Evolutionary conservation across 75 land plant genomes (phyloP), one percentile per base, ranked within the genome.

Genomic region (Picea sitchensis): DNA sequence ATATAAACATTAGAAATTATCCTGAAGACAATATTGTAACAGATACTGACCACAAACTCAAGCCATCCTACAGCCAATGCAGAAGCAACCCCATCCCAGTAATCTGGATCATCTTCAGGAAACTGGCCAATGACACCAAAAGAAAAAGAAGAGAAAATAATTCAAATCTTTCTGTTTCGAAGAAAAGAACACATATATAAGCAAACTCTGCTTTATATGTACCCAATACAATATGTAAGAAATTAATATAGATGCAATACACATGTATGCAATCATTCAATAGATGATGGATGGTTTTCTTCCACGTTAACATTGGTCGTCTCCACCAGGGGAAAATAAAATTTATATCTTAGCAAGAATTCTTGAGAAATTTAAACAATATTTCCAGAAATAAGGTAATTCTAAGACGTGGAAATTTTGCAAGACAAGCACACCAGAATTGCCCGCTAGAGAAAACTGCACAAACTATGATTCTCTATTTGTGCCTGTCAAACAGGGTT

Each of bases 51-150:
- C 90, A 89, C 99, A 82, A 88, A 76, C 30, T 96, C 98, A 61
- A 93, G 88, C 99, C 99, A 96, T 13, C 99, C 99, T 83, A 96
- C 85, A 38, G 98, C 84, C 64, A 95, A 86, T 60, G 98, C 98
- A 41, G 93, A 90, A 60, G 94, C 87, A 56, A 96, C 81, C 15
- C 86, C 94, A 76, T 93, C 91, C 99, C 99, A 96, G 76, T 95
- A 96, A 65, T 83, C 89, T 34, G 85, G 83, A 81, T 93, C 92
- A 80, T 96, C 93, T 84, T 96, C 99, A 82, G 96, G 83, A 62
- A 90, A 81, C 98, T 96, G 88, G 63, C 36, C 77, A 71, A n/a
- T n/a, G 74, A 71, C 74, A 44, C n/a, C 21, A 31, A 31, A 63
- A 2, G 12, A 51, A 51, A 51, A 9, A 51, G 56, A 9, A 64